Base-by-base conservation (phyloP, 768 basidiomycete genomes). In the Boletus rubescentipes region DNA sequence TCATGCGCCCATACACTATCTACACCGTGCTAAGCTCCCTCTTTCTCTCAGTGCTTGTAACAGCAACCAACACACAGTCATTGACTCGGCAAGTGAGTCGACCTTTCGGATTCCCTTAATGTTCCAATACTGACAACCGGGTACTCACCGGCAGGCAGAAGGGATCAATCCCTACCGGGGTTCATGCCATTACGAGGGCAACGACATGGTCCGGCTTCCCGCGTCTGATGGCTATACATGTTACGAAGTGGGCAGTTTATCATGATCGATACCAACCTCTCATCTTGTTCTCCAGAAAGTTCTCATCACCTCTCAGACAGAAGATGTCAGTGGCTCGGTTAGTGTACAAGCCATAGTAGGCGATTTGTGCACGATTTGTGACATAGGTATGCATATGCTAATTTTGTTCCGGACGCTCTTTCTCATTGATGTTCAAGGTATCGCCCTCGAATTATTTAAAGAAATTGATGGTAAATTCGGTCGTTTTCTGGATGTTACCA, bases 361-460 rank as follows among this genome's bases (percentile, higher is more conserved):
- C 34, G 87, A 89, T 68, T 75, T 77, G 63, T 89, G 87, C 70
- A n/a, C n/a, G n/a, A n/a, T n/a, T n/a, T n/a, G 68, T n/a, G n/a
- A n/a, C n/a, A 68, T 89, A 50, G 87, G 86, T 87, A 66, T 53
- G 79, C 14, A 9, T 67, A 30, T 12, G 26, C 23, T 26, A 14
- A n/a, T 37, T 20, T 44, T 36, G n/a, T 46, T 35, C 23, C 31
- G 29, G 15, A 37, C 9, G 15, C 15, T 14, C 30, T 40, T 9
- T 44, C 46, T 53, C 10, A 54, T 49, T n/a, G n/a, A 12, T 12
- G 39, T n/a, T 29, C 8, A 63, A 89, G 87, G 86, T 67, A 75
- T 88, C 80, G 85, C 85, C 15, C 79, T 79, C 9, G 72, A 74
- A 10, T 64, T 85, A 16, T 89, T 89, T 70, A 12, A 79, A 64